These are phyloP conservation scores for Psilocybe subaeruginosa DNA, from an alignment of 768 basidiomycete species.

Conservation along the genomic window DNA sequence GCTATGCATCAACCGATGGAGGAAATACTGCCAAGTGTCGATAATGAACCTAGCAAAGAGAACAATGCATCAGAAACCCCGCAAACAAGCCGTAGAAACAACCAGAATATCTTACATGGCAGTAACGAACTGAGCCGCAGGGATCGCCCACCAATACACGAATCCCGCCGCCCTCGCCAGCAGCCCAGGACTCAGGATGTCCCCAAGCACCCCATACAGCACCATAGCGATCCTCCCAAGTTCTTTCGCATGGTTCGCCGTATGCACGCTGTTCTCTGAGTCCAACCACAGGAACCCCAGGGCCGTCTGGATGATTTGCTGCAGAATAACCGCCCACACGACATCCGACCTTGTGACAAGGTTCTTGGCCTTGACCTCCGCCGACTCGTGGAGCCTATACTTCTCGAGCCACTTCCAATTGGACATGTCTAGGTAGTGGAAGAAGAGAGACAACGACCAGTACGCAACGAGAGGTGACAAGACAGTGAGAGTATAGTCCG, in stretches of 20 bases:
- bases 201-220: conserved; percentile 37
- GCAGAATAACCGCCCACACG: conserved; percentile 78
- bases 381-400: conserved; percentile 87
- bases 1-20: conserved; percentile 90
- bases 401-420: conserved; percentile 78
- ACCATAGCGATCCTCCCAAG: conserved; percentile 47
- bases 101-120: conserved; percentile 70
- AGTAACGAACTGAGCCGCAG: conserved; percentile 66
- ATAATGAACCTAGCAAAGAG: conserved; percentile 73
- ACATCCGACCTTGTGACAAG: conserved; percentile 74
- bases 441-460: conserved; percentile 81
- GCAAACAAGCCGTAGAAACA: neutral
- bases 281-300: conserved; percentile 72
- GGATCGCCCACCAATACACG: conserved; percentile 94
- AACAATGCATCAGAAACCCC: conserved; percentile 6
- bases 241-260: conserved; percentile 41
- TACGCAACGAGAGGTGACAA: conserved; percentile 80
- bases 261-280: conserved; percentile 37
- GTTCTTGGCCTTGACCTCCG: conserved; percentile 77
- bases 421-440: conserved; percentile 81
- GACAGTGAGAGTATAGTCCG: conserved; percentile 75
- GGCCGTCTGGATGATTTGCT: conserved; percentile 83
- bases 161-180: conserved; percentile 51
- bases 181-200: conserved; percentile 40
- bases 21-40: conserved; percentile 98